These are phyloP conservation scores for Hyphopichia homilentoma DNA, from an alignment of 805 yeast genomes.

Conservation along the genomic window DNA sequence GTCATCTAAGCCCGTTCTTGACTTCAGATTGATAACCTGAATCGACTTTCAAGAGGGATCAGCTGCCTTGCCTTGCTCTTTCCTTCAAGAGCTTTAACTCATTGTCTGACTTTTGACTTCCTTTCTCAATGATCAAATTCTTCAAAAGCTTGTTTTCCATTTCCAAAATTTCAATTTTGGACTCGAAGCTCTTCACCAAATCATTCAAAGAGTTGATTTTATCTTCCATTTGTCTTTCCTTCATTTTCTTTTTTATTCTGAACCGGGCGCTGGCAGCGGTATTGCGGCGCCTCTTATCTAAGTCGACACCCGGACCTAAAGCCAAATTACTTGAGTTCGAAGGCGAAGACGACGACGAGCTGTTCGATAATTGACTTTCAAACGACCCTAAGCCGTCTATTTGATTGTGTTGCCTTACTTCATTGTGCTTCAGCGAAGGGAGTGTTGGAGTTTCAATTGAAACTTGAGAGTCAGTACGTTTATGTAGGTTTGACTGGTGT, in stretches of 20 bases:
- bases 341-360: conserved; percentile 4
- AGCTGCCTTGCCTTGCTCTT: conserved; percentile 24
- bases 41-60: no score
- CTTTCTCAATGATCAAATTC: conserved; percentile 50
- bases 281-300: conserved; percentile 54
- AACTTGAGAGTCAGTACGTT: no score
- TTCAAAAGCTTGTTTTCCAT: conserved; percentile 60
- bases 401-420: conserved; percentile 12
- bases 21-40: no score
- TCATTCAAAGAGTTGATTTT: conserved; percentile 42
- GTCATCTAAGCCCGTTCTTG: no score
- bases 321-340: conserved; percentile 2
- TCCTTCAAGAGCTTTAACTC: conserved; percentile 34
- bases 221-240: conserved; percentile 56
- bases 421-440: conserved; percentile 4
- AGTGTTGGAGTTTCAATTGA: conserved; percentile 3
- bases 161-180: conserved; percentile 49
- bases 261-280: conserved; percentile 67
- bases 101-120: conserved; percentile 37
- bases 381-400: no score
- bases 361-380: no score
- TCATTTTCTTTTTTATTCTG: conserved; percentile 57
- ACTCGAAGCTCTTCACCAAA: conserved; percentile 41
- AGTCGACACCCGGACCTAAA: conserved; percentile 10
- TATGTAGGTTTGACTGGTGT: conserved; percentile 39